Conservation (phyloP, 2,329 filamentous ascomycete species). For the Colletotrichum lentis region DNA sequence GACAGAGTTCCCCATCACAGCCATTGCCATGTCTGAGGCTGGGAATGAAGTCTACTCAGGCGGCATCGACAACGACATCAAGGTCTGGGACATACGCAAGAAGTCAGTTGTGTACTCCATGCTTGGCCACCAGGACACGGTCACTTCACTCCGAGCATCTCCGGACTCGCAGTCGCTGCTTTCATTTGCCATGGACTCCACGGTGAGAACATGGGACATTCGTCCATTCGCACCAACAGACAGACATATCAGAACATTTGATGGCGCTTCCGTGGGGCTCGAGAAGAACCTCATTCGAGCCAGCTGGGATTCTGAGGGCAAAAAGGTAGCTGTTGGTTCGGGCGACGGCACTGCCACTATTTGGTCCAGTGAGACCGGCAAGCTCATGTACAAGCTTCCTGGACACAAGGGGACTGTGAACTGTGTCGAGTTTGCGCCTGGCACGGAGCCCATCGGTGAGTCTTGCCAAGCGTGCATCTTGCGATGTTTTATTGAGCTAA, state of each 20-base stretch:
- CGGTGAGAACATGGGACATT: constrained; percentile 94
- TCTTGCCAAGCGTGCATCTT: constrained; percentile 42
- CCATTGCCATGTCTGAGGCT: constrained; percentile 88
- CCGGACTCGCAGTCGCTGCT: constrained; percentile 90
- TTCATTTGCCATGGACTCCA: constrained; percentile 93
- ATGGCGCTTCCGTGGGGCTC: constrained; percentile 85
- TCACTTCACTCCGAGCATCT: constrained; percentile 90
- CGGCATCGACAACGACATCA: constrained; percentile 96
- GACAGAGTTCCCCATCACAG: constrained; percentile 91
- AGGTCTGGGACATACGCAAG: constrained; percentile 96
- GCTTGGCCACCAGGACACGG: constrained; percentile 87
- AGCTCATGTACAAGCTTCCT: constrained; percentile 91
- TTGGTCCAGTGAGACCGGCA: constrained; percentile 89
- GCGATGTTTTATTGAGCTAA: constrained; percentile 45
- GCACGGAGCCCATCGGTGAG: constrained; percentile 87
- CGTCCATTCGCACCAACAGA: constrained; percentile 91
- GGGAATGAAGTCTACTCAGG: constrained; percentile 96
- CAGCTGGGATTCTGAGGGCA: constrained; percentile 87
- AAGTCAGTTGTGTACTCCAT: constrained; percentile 88
- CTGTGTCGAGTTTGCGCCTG: constrained; percentile 88
- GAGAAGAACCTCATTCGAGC: constrained; percentile 92
- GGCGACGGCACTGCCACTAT: constrained; percentile 91
- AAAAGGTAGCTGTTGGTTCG: constrained; percentile 86
- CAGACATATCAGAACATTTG: constrained; percentile 84
- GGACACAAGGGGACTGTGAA: constrained; percentile 96